These are phyloP conservation scores for Thelonectria rubi DNA, from an alignment of 2,329 filamentous ascomycete species.

Conservation along the genomic window DNA sequence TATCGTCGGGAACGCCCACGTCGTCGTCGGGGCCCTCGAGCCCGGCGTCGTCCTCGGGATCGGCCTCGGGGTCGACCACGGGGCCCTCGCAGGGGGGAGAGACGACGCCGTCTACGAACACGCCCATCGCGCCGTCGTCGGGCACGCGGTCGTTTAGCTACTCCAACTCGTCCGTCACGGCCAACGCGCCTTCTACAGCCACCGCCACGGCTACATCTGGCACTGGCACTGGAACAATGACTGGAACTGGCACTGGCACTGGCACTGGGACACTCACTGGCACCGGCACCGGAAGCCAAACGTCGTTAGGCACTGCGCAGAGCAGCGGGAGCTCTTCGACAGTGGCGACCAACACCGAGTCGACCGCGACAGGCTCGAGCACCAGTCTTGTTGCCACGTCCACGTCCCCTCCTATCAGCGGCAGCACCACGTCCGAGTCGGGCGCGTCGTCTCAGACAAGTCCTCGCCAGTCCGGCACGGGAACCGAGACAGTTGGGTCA, in stretches of 20 bases:
- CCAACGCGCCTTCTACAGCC: conserved; percentile 14
- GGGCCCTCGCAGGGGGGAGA: neutral
- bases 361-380: neutral
- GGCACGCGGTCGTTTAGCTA: conserved; percentile 30
- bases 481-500: conserved; percentile 4
- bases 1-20: neutral
- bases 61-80: neutral
- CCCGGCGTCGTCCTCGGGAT: neutral
- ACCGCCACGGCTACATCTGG: conserved; percentile 28
- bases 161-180: conserved; percentile 28
- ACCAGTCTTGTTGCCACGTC: neutral
- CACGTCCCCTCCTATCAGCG: neutral
- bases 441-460: conserved; percentile 10
- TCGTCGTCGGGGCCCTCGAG: neutral
- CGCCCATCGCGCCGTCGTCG: conserved; percentile 16
- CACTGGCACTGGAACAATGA: conserved; percentile 4
- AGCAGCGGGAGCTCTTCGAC: conserved; percentile 3
- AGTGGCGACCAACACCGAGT: neutral
- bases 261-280: neutral
- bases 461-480: conserved; percentile 7
- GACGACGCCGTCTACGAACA: conserved; percentile 18
- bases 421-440: conserved; percentile 2
- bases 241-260: conserved; percentile 9
- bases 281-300: neutral
- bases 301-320: conserved; percentile 8